A percentile compares a stretch with the other conserved stretches of the same genome.
These are phyloP conservation scores for Cryptosporidium muris DNA, from an alignment of 169 alveolate species.

Conservation along the genomic window DNA sequence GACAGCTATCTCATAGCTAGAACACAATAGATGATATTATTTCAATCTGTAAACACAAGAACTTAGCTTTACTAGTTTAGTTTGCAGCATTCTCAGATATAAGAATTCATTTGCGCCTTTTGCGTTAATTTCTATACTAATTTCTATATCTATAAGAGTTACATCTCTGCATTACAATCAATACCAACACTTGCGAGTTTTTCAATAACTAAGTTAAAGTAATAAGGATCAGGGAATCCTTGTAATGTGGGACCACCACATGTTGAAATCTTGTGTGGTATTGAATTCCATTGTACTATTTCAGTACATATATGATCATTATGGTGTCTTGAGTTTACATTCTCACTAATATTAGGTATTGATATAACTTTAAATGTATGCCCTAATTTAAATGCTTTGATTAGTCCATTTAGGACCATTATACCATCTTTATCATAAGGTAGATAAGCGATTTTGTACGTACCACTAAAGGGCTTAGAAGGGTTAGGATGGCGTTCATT, in stretches of 20 bases:
- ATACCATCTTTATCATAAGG: conserved; percentile 54
- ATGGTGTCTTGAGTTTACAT: too few relatives aligned
- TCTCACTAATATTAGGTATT: conserved; percentile 5
- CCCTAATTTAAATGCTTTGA: conserved; percentile 62
- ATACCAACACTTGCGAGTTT: conserved; percentile 53
- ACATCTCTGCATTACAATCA: background rate
- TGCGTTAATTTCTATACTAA: too few relatives aligned
- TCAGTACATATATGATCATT: conserved; percentile 22
- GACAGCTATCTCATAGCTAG: too few relatives aligned
- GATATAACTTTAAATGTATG: conserved; percentile 47
- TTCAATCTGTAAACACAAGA: too few relatives aligned
- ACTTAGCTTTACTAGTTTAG: background rate
- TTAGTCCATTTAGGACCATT: conserved; percentile 31
- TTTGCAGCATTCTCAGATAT: background rate
- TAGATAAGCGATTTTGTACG: conserved; percentile 56
- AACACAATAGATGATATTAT: too few relatives aligned
- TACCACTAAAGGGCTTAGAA: conserved; percentile 40
- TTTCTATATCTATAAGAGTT: too few relatives aligned
- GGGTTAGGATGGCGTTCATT: conserved; percentile 64
- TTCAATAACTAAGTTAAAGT: background rate
- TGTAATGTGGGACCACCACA: conserved; percentile 71
- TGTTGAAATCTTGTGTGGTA: conserved; percentile 66
- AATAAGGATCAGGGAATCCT: conserved; percentile 65
- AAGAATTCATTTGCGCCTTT: too few relatives aligned
- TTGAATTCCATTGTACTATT: conserved; percentile 44